A percentile compares a stretch with the other conserved stretches of the same genome.
phyloP scores from a whole-genome alignment of 2,329 filamentous ascomycete species.

The Colletotrichum sansevieriae region DNA sequence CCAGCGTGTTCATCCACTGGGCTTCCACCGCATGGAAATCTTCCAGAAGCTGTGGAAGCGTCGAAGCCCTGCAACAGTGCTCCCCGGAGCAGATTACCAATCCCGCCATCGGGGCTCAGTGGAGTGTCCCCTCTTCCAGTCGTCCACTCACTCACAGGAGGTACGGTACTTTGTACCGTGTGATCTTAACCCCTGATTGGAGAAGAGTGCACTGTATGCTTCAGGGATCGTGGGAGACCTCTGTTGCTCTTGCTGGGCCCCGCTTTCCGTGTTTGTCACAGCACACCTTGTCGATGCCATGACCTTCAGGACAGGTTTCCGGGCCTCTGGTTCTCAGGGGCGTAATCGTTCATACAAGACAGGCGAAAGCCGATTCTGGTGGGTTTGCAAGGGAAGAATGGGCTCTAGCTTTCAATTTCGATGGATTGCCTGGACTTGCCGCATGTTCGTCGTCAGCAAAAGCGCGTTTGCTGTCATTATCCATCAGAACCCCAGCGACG shows the following conservation, averaged over 20 bases:
- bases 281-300: slow-evolving; percentile 20
- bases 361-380: slow-evolving; percentile 25
- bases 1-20: slow-evolving; percentile 28
- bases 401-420: neutral
- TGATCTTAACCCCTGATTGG: neutral
- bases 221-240: slow-evolving; percentile 16
- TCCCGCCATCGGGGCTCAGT: slow-evolving; percentile 18
- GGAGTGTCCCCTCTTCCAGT: slow-evolving; percentile 1
- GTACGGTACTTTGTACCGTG: slow-evolving; percentile 27
- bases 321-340: slow-evolving; percentile 28
- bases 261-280: slow-evolving; percentile 7
- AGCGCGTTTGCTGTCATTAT: neutral
- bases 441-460: neutral
- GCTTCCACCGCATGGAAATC: slow-evolving; percentile 30
- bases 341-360: slow-evolving; percentile 9
- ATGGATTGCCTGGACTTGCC: neutral
- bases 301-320: slow-evolving; percentile 20
- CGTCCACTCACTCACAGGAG: slow-evolving; percentile 1
- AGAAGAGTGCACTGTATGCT: slow-evolving; percentile 17
- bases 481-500: neutral
- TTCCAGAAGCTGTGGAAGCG: slow-evolving; percentile 41
- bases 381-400: slow-evolving; percentile 6
- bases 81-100: slow-evolving; percentile 22
- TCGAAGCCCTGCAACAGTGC: slow-evolving; percentile 29
- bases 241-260: slow-evolving; percentile 14